Evolutionary conservation across 441 rosid genomes (phyloP), one percentile per base, ranked within the genome.

Genomic region (Erodium moschatum): DNA sequence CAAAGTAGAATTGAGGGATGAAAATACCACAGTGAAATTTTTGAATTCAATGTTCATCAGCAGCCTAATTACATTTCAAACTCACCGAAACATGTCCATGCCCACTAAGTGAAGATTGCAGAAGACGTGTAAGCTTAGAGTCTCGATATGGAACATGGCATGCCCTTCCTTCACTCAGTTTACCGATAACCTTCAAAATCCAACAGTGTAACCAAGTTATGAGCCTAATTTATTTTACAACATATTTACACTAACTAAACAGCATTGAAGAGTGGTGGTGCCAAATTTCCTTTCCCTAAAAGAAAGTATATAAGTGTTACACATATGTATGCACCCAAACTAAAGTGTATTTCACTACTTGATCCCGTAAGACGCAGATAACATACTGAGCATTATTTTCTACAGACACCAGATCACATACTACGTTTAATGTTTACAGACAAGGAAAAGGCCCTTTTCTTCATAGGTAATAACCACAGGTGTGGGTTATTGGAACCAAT

Each of bases 1-100:
- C 54, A n/a, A 48, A 24, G 12, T 19, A 31, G 29, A 11, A 58
- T 58, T 18, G 4, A 19, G 20, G 64, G 12, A 56, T 16, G 19
- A 18, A 56, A 8, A 20, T 6, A 19, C 63, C 63, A 18, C 12
- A 58, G 27, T 35, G 33, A 29, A n/a, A 40, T 33, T 33, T 54
- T 63, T 69, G 29, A 5, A 56, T 29, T 56, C 64, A 70, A 16
- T 63, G 31, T 52, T 67, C 56, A 61, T 31, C 9, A 54, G 54
- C 46, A 72, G 67, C 40, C 8, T 46, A 20, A 19, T 20, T 9
- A n/a, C 44, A 71, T 56, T 66, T 74, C 66, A 74, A 74, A 86
- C 96, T 85, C 81, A 96, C 99, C 71, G 99, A 96, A 69, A 96
- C 97, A 83, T 96, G 98, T 29, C 99, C 99, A 72, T 88, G 99